Evolutionary conservation across 495 filamentous ascomycete species (phyloP).

Genomic region (Podospora pseudopauciseta): DNA sequence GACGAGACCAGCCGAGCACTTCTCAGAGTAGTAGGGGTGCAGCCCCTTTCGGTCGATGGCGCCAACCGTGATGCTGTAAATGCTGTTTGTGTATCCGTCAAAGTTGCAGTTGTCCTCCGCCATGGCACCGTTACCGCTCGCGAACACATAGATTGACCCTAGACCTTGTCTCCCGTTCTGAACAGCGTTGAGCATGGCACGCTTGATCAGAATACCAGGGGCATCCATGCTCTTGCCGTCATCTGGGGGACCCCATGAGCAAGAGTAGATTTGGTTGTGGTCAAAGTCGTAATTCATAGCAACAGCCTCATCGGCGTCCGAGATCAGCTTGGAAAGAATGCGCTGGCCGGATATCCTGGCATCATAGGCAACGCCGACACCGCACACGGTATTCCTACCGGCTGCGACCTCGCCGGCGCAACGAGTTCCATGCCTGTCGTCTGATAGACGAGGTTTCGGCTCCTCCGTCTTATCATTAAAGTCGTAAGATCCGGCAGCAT

Average conservation of each 20-base stretch:
- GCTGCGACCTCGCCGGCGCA: slow-evolving; percentile 94
- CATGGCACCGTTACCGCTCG: slow-evolving; percentile 89
- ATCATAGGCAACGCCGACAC: slow-evolving; percentile 90
- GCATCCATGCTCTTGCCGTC: slow-evolving; percentile 92
- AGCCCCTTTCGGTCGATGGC: slow-evolving; percentile 81
- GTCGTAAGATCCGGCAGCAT: slow-evolving; percentile 86
- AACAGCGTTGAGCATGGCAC: slow-evolving; percentile 86
- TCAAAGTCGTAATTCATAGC: slow-evolving; percentile 91
- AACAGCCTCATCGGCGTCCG: slow-evolving; percentile 85
- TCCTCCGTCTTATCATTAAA: slow-evolving; percentile 82
- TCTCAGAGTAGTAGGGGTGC: slow-evolving; percentile 92
- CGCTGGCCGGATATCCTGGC: slow-evolving; percentile 85
- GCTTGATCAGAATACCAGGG: slow-evolving; percentile 80
- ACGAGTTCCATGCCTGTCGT: slow-evolving; percentile 88
- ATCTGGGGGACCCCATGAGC: slow-evolving; percentile 95
- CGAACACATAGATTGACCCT: slow-evolving; percentile 96
- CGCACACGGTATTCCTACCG: slow-evolving; percentile 87
- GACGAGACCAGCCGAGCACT: slow-evolving; percentile 90
- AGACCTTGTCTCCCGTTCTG: slow-evolving; percentile 78
- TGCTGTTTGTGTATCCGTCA: slow-evolving; percentile 98
- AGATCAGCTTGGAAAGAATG: slow-evolving; percentile 85
- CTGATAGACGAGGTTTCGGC: slow-evolving; percentile 70
- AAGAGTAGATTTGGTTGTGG: slow-evolving; percentile 94
- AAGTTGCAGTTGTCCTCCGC: slow-evolving; percentile 97
- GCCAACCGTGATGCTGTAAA: slow-evolving; percentile 96